Percentiles rank a stretch among this genome's conserved stretches.
Conservation (phyloP, 164 flowering plant genomes). For the Buxus sempervirens region DNA sequence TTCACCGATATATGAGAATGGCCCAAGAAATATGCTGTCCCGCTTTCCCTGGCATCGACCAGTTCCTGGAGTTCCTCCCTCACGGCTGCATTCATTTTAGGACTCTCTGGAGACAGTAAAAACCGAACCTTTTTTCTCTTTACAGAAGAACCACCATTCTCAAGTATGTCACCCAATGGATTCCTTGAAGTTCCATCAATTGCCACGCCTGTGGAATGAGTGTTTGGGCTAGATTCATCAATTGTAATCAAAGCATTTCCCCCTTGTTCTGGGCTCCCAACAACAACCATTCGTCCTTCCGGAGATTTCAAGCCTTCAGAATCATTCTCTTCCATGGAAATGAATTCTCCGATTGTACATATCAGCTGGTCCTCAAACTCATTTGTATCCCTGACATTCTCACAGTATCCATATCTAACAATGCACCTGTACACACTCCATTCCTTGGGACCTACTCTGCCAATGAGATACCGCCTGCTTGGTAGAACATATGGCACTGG, state of each 20-base stretch:
- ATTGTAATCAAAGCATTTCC: constrained; percentile 40
- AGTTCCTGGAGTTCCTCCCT: constrained; percentile 59
- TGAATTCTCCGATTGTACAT: constrained; percentile 50
- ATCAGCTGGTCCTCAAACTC: constrained; percentile 65
- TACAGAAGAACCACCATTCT: not conserved
- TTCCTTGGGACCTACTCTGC: constrained; percentile 55
- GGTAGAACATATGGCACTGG: constrained; percentile 48
- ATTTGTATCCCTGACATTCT: constrained; percentile 34
- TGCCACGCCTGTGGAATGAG: not conserved
- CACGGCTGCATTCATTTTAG: constrained; percentile 31
- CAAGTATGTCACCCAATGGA: constrained; percentile 10
- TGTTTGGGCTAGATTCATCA: constrained; percentile 6
- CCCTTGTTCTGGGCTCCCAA: constrained; percentile 34
- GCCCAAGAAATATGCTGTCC: constrained; percentile 62
- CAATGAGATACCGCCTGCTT: constrained; percentile 42
- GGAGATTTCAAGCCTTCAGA: constrained; percentile 31
- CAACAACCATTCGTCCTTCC: constrained; percentile 54
- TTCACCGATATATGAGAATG: constrained; percentile 46
- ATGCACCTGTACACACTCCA: constrained; percentile 54
- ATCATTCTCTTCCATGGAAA: constrained; percentile 51
- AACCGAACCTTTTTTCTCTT: constrained; percentile 52
- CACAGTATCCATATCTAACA: constrained; percentile 65
- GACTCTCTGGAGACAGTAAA: constrained; percentile 39
- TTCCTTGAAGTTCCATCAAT: constrained; percentile 7
- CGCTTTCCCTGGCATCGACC: constrained; percentile 63